These are phyloP conservation scores for Sarocladium brachiariae DNA, from an alignment of 2,329 filamentous ascomycete genomes.

Conservation along the genomic window DNA sequence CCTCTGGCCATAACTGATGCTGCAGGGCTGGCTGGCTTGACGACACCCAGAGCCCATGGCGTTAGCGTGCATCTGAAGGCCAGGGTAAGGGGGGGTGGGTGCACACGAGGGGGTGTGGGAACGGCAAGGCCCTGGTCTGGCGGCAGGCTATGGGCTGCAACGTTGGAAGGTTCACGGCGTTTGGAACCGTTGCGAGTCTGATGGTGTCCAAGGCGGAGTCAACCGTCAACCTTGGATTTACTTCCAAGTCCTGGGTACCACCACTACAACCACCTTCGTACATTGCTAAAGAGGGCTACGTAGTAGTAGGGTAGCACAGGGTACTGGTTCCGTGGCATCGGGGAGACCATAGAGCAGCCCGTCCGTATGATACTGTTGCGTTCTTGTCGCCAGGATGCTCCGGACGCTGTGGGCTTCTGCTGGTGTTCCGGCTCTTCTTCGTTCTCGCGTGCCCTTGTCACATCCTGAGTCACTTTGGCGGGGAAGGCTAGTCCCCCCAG, in stretches of 20 bases:
- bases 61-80: conserved; percentile 6
- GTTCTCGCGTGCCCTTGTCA: not conserved
- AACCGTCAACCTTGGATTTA: not conserved
- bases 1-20: conserved; percentile 7
- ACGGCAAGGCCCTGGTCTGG: not conserved
- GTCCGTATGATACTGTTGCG: not conserved
- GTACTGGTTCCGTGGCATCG: not conserved
- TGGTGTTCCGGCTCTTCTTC: conserved; percentile 1
- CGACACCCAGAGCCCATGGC: conserved; percentile 6
- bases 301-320: not conserved
- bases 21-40: conserved; percentile 9
- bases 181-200: conserved; percentile 3
- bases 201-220: conserved; percentile 6
- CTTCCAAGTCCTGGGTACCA: too few species aligned
- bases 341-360: not conserved
- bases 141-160: conserved; percentile 2
- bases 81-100: conserved; percentile 5
- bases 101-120: not conserved
- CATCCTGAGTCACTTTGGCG: too few species aligned
- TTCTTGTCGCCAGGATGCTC: not conserved
- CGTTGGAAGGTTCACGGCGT: conserved; percentile 7
- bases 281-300: not conserved
- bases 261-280: not conserved
- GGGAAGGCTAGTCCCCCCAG: too few species aligned
- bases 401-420: not conserved